phyloP scores from a whole-genome alignment of 768 basidiomycete species.

The Candolleomyces aberdarensis region DNA sequence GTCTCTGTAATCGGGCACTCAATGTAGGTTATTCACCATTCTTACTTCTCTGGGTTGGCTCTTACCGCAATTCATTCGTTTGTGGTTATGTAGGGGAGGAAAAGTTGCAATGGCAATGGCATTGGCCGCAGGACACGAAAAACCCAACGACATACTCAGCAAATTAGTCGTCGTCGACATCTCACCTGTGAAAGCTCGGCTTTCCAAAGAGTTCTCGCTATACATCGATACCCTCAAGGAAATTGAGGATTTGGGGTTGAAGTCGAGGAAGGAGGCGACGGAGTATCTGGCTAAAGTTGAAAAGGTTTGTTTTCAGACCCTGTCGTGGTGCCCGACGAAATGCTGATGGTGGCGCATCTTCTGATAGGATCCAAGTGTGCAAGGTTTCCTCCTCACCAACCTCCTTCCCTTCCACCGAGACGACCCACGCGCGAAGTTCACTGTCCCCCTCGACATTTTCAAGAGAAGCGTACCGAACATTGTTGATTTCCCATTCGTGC shows the following conservation, averaged over 20 bases:
- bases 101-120: constrained; percentile 79
- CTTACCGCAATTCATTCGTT: not conserved
- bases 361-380: constrained; percentile 64
- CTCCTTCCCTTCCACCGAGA: constrained; percentile 36
- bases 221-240: constrained; percentile 50
- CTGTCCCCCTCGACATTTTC: constrained; percentile 70
- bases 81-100: constrained; percentile 62
- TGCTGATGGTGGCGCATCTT: not conserved
- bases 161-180: constrained; percentile 81
- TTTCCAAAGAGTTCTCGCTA: constrained; percentile 37
- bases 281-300: constrained; percentile 63
- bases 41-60: not conserved
- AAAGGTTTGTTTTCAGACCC: constrained; percentile 38
- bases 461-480: constrained; percentile 54
- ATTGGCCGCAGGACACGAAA: constrained; percentile 36
- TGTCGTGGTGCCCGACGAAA: not conserved
- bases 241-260: constrained; percentile 56
- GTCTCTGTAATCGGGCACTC: constrained; percentile 86
- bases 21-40: constrained; percentile 51
- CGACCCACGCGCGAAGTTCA: constrained; percentile 44
- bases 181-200: constrained; percentile 62
- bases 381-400: constrained; percentile 88
- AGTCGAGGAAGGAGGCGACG: constrained; percentile 68
- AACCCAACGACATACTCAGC: constrained; percentile 39
- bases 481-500: constrained; percentile 74